Evolutionary conservation across 352 stramenopile genomes (phyloP), one percentile per base, ranked within the genome.

Genomic region (Thraustochytrium sp.): DNA sequence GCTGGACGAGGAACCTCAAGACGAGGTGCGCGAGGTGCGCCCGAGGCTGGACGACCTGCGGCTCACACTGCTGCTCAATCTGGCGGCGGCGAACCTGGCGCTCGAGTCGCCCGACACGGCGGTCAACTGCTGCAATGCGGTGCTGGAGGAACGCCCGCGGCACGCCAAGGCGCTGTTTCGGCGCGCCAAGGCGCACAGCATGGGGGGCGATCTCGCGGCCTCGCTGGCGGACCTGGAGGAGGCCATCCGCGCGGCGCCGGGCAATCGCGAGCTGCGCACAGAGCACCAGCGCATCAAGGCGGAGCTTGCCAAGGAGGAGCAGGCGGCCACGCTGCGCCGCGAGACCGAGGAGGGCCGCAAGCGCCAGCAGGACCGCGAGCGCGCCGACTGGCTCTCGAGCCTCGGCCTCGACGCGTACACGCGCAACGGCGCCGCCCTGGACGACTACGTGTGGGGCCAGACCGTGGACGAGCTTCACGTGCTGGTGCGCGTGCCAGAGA

Each of bases 111-210:
- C 49, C 36, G 59, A 84, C 21, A 11, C 34, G 37, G 55, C 38
- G 42, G 31, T 84, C 1, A 84, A 84, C 51, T 84, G 75, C 40
- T 84, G 75, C 61, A 84, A 83, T 63, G 21, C 75, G 18, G 75
- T 84, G 4, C 75, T 84, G 16, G 75, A 84, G 26, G 49, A n/a
- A 5, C 34, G 65, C n/a, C 55, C 55, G 23, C 3, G 72, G 18
- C 18, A 84, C 51, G 26, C 55, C 13, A 84, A 84, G 49, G 75
- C 75, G 21, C 75, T 84, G 5, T 84, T 36, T 29, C 37, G 75
- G 18, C 55, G 61, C 18, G 75, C 55, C 34, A 84, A 76, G 61
- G 75, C 75, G 21, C 49, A 68, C 34, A 21, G 63, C 21, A 5
- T 44, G 21, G 16, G 76, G 26, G 21, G 8, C 4, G 49, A 68